Base-by-base conservation (phyloP, 2,329 filamentous ascomycete species). In the Botrytis porri region DNA sequence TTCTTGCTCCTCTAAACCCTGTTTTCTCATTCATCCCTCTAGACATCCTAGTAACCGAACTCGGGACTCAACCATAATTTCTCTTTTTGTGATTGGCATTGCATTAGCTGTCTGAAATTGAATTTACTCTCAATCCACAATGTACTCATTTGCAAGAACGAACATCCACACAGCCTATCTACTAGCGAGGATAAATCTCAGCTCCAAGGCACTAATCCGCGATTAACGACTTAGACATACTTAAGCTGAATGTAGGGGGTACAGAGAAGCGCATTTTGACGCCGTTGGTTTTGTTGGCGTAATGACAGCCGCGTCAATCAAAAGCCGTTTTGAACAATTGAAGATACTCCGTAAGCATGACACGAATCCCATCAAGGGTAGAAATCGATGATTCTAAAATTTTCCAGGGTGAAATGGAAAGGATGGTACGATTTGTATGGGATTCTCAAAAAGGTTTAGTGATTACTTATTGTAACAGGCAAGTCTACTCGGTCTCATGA, bases 201-300 rank as follows among this genome's bases (percentile, higher is more conserved):
- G 69, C 69, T 70, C 37, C 25, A 63, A n/a, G 64, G 64, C 35
- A 48, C 59, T 45, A 39, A 39, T 32, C 18, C 25, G 60, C 60
- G 69, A 71, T 54, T 54, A 54, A 64, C 32, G 20, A 39, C 32
- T 12, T 14, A 62, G 22, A 29, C 29, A 39, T 71, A 25, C 20
- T 10, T 25, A 32, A 71, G 69, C 69, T 71, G 69, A 71, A 54
- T 32, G 32, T 51, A 65, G 43, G 43, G 32, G 32, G 12, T 35
- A 73, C 43, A 48, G 35, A 72, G 71, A 73, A 73, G 71, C 71
- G 71, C 71, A 69, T 51, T 67, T 29, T 62, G 32, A 43, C 70
- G 62, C 70, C 48, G 61, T 72, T 72, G n/a, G 59, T 32, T 18
- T 63, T 41, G 57, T 64, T 70, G 32, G 22, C 32, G 37, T 57